These are phyloP conservation scores for Microdochium trichocladiopsis DNA, from an alignment of 2,329 filamentous ascomycete genomes.

Conservation along the genomic window DNA sequence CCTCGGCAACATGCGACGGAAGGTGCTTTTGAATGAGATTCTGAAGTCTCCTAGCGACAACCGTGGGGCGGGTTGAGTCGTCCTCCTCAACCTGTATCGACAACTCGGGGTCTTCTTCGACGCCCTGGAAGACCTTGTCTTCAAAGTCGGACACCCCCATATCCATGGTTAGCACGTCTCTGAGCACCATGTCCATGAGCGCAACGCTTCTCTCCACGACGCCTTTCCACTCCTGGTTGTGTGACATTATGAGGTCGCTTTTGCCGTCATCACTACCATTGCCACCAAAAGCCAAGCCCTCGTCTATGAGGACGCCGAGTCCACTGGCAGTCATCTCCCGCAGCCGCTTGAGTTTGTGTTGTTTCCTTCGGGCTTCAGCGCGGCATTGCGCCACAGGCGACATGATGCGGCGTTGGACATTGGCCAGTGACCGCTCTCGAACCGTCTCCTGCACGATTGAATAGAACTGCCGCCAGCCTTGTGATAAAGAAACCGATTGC, in stretches of 20 bases:
- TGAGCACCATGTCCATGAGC: constrained; percentile 79
- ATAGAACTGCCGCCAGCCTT: constrained; percentile 68
- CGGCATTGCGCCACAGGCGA: constrained; percentile 72
- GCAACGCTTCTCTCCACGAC: constrained; percentile 74
- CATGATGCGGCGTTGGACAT: constrained; percentile 65
- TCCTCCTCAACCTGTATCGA: constrained; percentile 43
- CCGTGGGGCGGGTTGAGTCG: constrained; percentile 40
- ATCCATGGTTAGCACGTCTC: constrained; percentile 60
- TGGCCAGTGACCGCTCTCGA: constrained; percentile 61
- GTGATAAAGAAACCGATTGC: constrained; percentile 31
- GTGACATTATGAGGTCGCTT: constrained; percentile 34
- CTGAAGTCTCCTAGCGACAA: constrained; percentile 61
- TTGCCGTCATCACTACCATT: constrained; percentile 49
- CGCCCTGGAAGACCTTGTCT: constrained; percentile 55
- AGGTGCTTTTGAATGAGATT: constrained; percentile 63
- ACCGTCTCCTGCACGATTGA: constrained; percentile 70
- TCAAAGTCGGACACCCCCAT: constrained; percentile 57
- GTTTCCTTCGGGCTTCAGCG: constrained; percentile 69
- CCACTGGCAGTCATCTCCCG: constrained; percentile 79
- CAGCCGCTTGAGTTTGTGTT: constrained; percentile 62
- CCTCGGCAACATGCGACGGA: constrained; percentile 55
- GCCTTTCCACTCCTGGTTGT: constrained; percentile 53
- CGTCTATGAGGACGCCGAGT: constrained; percentile 79
- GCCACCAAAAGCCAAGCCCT: constrained; percentile 65
- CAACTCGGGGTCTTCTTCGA: constrained; percentile 54